Base-by-base conservation (phyloP, 2,329 filamentous ascomycete species). In the Diaporthe sp. region DNA sequence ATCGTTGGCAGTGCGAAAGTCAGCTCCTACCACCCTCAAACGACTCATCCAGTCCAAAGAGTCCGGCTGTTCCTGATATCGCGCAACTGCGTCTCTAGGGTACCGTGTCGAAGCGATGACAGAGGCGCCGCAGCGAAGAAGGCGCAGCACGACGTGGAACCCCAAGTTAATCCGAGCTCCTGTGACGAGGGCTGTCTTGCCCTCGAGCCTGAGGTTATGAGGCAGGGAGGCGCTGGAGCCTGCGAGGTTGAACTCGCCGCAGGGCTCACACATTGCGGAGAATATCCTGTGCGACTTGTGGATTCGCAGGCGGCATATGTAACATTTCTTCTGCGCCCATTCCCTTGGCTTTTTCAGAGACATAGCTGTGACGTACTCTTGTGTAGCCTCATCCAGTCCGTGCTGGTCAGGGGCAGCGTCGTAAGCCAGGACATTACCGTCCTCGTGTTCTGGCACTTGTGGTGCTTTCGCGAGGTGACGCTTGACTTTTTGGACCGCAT, bases 181-280 rank as follows among this genome's bases (percentile, higher is more conserved):
- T 3, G 64, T 67, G 7, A 67, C 64, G 22, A 67, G 45, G 6
- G 64, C 64, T 28, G 64, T 67, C 64, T 33, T 67, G 13, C 64
- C 45, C 64, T 67, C 45, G 22, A 67, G 64, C 8, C 13, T 52
- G 12, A 67, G 64, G 45, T 67, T 38, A 6, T 67, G 64, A 6
- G 64, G 64, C 30, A 52, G 47, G 30, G 64, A 67, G 64, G 13
- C 45, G 30, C 30, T 67, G 7, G 64, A 67, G 2, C 64, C 64
- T n/a, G 64, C 64, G 64, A 67, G 64, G 22, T 67, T 67, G 64
- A 67, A 67, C n/a, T 67, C 64, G 45, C 64, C 64, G 9, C 64
- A 67, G 0, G 64, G 64, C 22, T 52, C 42, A 13, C 64, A 67
- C 64, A 67, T 67, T 17, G 64, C 64, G 22, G 64, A 25, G 45